Evolutionary conservation across 805 yeast genomes (phyloP), one percentile per base, ranked within the genome.

Genomic region (Saturnispora halmiae): DNA sequence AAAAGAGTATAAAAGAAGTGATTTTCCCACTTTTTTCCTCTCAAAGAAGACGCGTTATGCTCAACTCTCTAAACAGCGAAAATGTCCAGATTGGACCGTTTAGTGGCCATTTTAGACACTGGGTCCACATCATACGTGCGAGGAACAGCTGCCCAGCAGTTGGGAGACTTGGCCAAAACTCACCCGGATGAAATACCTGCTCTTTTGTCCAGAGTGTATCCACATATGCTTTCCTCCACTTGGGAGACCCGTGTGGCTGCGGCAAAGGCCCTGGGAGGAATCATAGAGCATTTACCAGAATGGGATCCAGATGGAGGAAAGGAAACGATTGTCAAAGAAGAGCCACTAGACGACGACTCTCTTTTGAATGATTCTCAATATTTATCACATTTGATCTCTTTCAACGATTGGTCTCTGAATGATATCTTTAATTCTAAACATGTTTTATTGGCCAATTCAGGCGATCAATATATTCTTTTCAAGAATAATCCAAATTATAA

Each of bases 211-310:
- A 70, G 97, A 44, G 95, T 92, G 1, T 85, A 87, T 52, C 97
- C 99, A 0, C 92, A 78, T 57, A 67, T 92, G 44, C 73, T 77
- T 53, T 77, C 86, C 20, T 72, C 69, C 43, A 86, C 80, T 61
- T 92, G 99, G 99, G 99, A 92, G 59, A 88, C 98, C 0, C 72
- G 99, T 58, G 80, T 83, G 1, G 79, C 97, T 1, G 92, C 99
- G 1, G 96, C 96, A 1, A 67, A 86, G 41, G 97, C 98, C 0
- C 73, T 92, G 51, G 97, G 97, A 7, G 94, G 94, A 3, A 87
- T 92, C 22, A 90, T 87, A 3, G 74, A 76, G 33, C 79, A 85
- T 59, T 77, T 88, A 1, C 70, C 73, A 1, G 53, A 67, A 24
- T 92, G 97, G 97, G 86, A 85, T 53, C 97, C 97, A 1, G 46